Percentiles rank a stretch among this genome's conserved stretches.
Evolutionary conservation across 345 rosid genomes (phyloP).

Genomic region (Aurinia saxatilis): DNA sequence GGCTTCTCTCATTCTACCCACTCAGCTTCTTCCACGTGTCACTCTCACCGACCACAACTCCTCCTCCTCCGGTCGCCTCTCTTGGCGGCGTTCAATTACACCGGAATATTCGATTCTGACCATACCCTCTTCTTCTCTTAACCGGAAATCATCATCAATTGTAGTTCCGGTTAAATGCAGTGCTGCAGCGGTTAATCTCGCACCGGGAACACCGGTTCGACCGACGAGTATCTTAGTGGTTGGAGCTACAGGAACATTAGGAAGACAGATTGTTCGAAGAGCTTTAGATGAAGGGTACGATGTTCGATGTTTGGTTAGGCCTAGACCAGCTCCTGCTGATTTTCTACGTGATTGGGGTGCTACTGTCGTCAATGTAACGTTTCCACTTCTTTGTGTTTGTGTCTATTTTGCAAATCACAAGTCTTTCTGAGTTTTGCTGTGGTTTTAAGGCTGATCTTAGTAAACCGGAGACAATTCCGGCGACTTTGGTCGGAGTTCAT

Average conservation of each 20-base stretch:
- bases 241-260: constrained; percentile 86
- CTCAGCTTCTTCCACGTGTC: constrained; percentile 44
- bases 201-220: constrained; percentile 76
- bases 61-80: constrained; percentile 25
- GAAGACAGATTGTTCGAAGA: constrained; percentile 83
- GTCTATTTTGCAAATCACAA: neutral
- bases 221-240: constrained; percentile 81
- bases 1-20: constrained; percentile 53
- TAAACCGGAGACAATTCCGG: constrained; percentile 89
- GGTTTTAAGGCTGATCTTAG: constrained; percentile 85
- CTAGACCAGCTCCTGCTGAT: constrained; percentile 91
- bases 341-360: constrained; percentile 99
- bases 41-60: constrained; percentile 20
- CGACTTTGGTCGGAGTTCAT: constrained; percentile 89
- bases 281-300: constrained; percentile 94
- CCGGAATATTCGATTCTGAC: constrained; percentile 19
- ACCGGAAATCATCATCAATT: constrained; percentile 14
- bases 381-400: neutral
- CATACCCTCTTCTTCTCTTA: constrained; percentile 5
- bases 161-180: constrained; percentile 31
- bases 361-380: constrained; percentile 77
- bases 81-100: constrained; percentile 35
- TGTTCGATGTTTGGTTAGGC: constrained; percentile 85
- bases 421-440: constrained; percentile 1
- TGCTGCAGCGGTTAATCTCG: constrained; percentile 48